These are phyloP conservation scores for Lachancea meyersii DNA, from an alignment of 805 yeast genomes.

Conservation along the genomic window DNA sequence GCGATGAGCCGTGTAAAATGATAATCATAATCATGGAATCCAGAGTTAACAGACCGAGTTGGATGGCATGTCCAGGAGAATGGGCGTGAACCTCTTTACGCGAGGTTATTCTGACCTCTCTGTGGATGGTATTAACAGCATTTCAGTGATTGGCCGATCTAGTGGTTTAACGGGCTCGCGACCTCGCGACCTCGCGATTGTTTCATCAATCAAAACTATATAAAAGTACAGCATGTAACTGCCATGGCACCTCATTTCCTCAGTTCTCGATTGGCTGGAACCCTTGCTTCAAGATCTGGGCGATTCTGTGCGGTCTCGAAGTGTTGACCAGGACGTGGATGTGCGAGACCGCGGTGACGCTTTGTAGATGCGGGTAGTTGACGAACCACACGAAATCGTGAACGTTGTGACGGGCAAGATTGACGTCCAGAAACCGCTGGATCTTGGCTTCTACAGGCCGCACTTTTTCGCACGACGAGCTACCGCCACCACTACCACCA, in stretches of 20 bases:
- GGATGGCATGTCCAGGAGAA: not conserved
- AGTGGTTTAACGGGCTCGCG: too few species aligned
- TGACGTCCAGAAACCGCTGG: conserved; percentile 42
- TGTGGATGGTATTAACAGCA: too few species aligned
- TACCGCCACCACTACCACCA: too few species aligned
- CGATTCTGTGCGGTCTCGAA: not conserved
- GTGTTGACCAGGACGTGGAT: conserved; percentile 53
- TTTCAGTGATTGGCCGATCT: too few species aligned
- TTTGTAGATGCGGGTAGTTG: conserved; percentile 64
- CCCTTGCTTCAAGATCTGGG: not conserved
- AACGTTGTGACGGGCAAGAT: conserved; percentile 34
- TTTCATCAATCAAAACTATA: too few species aligned
- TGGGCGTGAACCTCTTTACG: too few species aligned
- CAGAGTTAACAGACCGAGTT: not conserved
- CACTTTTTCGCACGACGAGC: conserved; percentile 32
- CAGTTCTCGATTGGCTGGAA: not conserved
- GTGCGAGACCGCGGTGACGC: conserved; percentile 61
- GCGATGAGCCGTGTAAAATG: conserved; percentile 3
- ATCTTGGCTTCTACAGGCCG: conserved; percentile 41
- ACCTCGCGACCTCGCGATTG: too few species aligned
- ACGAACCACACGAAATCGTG: conserved; percentile 57
- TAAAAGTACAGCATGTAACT: too few species aligned
- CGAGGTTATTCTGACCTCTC: too few species aligned
- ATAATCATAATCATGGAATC: not conserved
- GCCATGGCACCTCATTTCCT: too few species aligned